Evolutionary conservation across 371 early-diverging fungal genomes (phyloP).

Genomic region (Encephalitozoon hellem): DNA sequence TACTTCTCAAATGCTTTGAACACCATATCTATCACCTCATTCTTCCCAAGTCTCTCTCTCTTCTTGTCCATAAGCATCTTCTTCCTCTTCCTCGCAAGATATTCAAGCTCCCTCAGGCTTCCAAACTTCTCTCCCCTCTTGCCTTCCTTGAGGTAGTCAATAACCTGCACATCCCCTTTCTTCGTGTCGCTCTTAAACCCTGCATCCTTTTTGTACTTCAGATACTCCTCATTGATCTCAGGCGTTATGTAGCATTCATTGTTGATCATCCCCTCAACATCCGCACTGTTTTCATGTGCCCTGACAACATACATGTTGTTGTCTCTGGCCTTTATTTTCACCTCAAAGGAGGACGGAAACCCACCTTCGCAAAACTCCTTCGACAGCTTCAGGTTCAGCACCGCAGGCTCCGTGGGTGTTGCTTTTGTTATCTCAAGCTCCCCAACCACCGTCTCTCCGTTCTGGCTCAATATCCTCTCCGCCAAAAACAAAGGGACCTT

Average conservation of each 20-base stretch:
- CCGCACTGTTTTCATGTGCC: background rate
- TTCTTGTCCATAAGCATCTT: constrained; percentile 59
- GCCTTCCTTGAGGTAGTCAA: constrained; percentile 57
- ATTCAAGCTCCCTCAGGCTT: constrained; percentile 55
- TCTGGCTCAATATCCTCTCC: constrained; percentile 25
- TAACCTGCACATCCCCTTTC: constrained; percentile 19
- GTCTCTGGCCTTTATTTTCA: constrained; percentile 19
- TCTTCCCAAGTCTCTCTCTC: constrained; percentile 60
- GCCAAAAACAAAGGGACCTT: constrained; percentile 55
- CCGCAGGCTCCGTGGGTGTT: background rate
- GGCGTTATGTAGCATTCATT: constrained; percentile 55
- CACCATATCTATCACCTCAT: constrained; percentile 60
- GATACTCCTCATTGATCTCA: constrained; percentile 55
- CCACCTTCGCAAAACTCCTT: background rate
- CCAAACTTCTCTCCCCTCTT: constrained; percentile 54
- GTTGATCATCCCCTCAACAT: constrained; percentile 52
- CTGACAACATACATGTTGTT: constrained; percentile 40
- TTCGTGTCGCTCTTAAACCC: constrained; percentile 15
- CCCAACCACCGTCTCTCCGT: constrained; percentile 24
- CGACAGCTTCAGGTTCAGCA: background rate
- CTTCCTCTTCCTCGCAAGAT: constrained; percentile 58
- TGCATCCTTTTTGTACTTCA: constrained; percentile 53
- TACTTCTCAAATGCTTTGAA: constrained; percentile 62
- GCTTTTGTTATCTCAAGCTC: constrained; percentile 13
- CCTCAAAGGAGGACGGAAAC: constrained; percentile 35